A percentile compares a stretch with the other conserved stretches of the same genome.
phyloP scores from a whole-genome alignment of 176 grass and related monocot genomes.

The Carex myosuroides region DNA sequence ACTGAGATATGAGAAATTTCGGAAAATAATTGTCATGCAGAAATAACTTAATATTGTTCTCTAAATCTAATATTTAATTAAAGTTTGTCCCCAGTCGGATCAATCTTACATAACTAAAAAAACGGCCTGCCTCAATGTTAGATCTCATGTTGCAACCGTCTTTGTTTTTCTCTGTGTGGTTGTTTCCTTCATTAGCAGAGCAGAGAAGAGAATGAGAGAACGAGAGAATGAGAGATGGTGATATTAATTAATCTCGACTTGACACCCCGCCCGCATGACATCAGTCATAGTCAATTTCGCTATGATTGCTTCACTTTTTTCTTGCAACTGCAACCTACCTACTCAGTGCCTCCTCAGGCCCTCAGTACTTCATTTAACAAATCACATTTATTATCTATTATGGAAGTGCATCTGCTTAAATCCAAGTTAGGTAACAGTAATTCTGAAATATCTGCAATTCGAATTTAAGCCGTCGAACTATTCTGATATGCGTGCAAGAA shows the following conservation, averaged over 20 bases:
- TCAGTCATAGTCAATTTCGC: neutral
- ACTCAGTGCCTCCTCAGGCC: neutral
- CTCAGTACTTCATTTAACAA: neutral
- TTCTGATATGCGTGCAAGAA: no score
- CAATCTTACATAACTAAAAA: slow-evolving; percentile 1
- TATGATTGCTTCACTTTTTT: neutral
- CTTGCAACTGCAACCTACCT: neutral
- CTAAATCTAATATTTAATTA: neutral
- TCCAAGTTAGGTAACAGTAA: no score
- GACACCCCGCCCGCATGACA: neutral
- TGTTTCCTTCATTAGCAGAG: neutral
- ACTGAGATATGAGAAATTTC: neutral
- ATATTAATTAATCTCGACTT: neutral
- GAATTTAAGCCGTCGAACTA: no score
- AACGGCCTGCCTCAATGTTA: neutral
- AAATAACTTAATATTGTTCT: neutral
- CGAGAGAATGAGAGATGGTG: neutral
- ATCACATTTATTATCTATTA: neutral
- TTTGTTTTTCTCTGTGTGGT: neutral
- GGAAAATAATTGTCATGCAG: neutral
- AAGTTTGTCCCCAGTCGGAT: no score
- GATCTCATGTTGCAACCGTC: slow-evolving; percentile 4
- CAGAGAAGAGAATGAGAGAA: no score
- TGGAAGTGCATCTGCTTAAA: no score
- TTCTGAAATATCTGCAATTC: no score